phyloP scores from a whole-genome alignment of 768 basidiomycete genomes.

The Suillus brevipes region DNA sequence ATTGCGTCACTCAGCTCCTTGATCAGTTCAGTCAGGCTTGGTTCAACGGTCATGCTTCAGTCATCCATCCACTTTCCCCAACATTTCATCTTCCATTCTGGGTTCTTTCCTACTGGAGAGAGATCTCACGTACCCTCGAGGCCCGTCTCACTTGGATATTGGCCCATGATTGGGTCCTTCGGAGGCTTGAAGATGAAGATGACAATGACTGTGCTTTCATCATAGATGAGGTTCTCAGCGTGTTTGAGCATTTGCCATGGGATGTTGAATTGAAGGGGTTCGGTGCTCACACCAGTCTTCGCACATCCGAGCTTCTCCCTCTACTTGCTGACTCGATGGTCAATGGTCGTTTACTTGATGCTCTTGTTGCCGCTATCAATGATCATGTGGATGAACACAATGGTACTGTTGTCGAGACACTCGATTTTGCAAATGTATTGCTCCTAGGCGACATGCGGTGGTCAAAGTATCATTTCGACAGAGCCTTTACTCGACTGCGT shows the following conservation, averaged over 20 bases:
- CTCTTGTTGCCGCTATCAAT: neutral
- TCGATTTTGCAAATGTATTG: too few relatives aligned
- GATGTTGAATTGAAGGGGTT: neutral
- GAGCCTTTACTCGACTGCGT: too few relatives aligned
- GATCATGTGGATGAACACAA: neutral
- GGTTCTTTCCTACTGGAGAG: too few relatives aligned
- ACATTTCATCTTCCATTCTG: too few relatives aligned
- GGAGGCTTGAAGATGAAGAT: neutral
- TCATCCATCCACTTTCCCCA: too few relatives aligned
- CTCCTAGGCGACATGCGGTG: too few relatives aligned
- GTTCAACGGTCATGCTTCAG: neutral
- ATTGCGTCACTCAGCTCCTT: neutral
- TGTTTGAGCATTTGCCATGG: neutral
- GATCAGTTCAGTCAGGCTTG: neutral
- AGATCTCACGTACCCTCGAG: neutral
- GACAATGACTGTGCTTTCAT: neutral
- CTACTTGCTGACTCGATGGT: neutral
- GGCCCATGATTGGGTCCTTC: neutral
- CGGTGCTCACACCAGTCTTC: neutral
- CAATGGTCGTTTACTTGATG: neutral
- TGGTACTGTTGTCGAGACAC: too few relatives aligned
- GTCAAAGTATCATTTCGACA: too few relatives aligned
- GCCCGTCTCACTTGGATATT: neutral
- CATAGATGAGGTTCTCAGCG: too few relatives aligned
- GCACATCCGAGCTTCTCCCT: neutral